Conservation (phyloP, 306 rosid genomes). For the Senna siamea region DNA sequence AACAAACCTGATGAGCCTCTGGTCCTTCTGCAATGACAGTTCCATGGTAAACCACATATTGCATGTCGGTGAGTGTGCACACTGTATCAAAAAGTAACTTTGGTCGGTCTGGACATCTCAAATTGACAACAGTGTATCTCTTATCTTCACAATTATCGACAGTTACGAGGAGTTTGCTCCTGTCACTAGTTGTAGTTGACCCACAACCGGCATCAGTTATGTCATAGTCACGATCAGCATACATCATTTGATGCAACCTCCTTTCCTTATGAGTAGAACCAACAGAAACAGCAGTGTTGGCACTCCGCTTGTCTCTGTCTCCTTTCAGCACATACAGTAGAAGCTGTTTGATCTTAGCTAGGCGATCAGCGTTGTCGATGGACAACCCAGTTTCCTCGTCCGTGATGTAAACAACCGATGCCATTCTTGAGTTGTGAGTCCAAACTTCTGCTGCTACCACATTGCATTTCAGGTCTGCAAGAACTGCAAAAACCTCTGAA, state of each 20-base stretch:
- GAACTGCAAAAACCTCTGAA: constrained; percentile 96
- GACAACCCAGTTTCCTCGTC: constrained; percentile 68
- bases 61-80: constrained; percentile 95
- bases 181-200: constrained; percentile 59
- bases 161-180: constrained; percentile 63
- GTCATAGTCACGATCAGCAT: constrained; percentile 94
- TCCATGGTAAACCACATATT: constrained; percentile 92
- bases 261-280: constrained; percentile 95
- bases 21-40: constrained; percentile 90
- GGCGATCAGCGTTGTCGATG: constrained; percentile 65
- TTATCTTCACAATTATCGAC: constrained; percentile 80
- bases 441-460: constrained; percentile 98
- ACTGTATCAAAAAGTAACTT: constrained; percentile 84
- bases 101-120: constrained; percentile 91
- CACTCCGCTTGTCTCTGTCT: constrained; percentile 76
- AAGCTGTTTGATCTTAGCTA: constrained; percentile 74
- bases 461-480: constrained; percentile 89
- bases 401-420: constrained; percentile 83
- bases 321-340: constrained; percentile 82
- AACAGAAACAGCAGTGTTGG: constrained; percentile 91
- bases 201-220: constrained; percentile 47
- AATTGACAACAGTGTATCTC: constrained; percentile 91
- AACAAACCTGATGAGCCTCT: constrained; percentile 87
- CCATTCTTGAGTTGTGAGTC: constrained; percentile 99
- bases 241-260: constrained; percentile 98